These are phyloP conservation scores for Phaffia australis DNA, from an alignment of 768 basidiomycete species.

Conservation along the genomic window DNA sequence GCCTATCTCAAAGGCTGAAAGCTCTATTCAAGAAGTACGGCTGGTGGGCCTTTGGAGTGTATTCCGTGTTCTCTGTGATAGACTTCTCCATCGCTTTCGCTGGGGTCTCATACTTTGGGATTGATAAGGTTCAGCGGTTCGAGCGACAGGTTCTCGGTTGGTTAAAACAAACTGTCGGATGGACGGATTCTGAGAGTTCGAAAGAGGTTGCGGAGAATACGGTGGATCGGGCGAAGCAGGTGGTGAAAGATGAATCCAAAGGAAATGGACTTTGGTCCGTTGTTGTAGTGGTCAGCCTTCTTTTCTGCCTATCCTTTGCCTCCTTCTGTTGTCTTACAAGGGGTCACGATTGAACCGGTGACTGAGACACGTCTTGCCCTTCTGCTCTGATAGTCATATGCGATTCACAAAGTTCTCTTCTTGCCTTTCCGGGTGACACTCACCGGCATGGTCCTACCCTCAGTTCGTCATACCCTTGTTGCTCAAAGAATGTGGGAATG, in stretches of 20 bases:
- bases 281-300: constrained; percentile 44
- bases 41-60: constrained; percentile 90
- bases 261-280: constrained; percentile 67
- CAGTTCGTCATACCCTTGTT: not conserved
- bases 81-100: constrained; percentile 80
- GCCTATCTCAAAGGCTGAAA: constrained; percentile 59
- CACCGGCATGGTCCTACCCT: constrained; percentile 73
- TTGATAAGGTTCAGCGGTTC: constrained; percentile 71
- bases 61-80: constrained; percentile 57
- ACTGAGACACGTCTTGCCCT: not conserved
- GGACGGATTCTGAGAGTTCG: not conserved
- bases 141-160: constrained; percentile 42
- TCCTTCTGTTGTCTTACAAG: not conserved
- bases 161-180: constrained; percentile 28
- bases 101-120: constrained; percentile 74
- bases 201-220: constrained; percentile 18
- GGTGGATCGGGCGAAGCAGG: constrained; percentile 14
- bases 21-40: constrained; percentile 83
- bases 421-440: constrained; percentile 78
- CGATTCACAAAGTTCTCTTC: constrained; percentile 88
- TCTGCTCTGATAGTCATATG: constrained; percentile 58
- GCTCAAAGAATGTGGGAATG: not conserved
- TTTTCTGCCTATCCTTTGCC: not conserved
- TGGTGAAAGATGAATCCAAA: constrained; percentile 10
- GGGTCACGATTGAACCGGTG: too few relatives aligned